These are phyloP conservation scores for Kwoniella sp. DNA, from an alignment of 768 basidiomycete species.

Conservation along the genomic window DNA sequence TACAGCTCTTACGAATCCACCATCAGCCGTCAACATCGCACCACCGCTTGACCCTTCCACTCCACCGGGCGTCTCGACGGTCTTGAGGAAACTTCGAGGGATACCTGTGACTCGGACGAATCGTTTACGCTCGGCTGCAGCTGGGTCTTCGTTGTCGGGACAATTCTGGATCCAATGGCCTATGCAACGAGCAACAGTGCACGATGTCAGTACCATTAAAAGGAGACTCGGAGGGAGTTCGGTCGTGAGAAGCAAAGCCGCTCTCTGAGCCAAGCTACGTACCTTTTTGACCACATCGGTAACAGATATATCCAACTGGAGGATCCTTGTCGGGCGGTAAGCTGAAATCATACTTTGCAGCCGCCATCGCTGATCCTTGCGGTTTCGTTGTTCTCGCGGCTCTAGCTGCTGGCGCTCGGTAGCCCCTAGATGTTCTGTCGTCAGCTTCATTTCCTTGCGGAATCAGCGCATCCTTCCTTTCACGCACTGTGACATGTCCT, in stretches of 20 bases:
- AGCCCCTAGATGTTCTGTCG: neutral
- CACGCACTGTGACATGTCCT: conserved; percentile 99
- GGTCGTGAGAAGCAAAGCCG: too few relatives aligned
- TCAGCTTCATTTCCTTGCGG: too few relatives aligned
- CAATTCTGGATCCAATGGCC: conserved; percentile 99
- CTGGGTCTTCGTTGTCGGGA: conserved; percentile 93
- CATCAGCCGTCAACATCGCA: conserved; percentile 98
- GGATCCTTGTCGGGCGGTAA: conserved; percentile 62
- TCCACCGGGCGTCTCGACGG: conserved; percentile 73
- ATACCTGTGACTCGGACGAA: conserved; percentile 99
- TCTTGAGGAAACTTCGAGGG: conserved; percentile 93
- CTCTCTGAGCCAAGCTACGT: too few relatives aligned
- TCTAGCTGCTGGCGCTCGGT: conserved; percentile 26
- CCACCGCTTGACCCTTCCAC: conserved; percentile 65
- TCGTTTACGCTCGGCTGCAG: conserved; percentile 88
- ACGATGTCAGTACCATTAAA: too few relatives aligned
- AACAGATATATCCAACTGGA: conserved; percentile 95
- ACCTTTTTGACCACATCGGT: conserved; percentile 97
- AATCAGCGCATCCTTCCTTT: conserved; percentile 31
- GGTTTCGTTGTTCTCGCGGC: conserved; percentile 20
- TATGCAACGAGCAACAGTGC: conserved; percentile 52
- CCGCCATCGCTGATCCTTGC: conserved; percentile 16
- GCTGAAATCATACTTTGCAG: conserved; percentile 60
- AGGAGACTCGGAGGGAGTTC: too few relatives aligned
- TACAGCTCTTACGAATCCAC: conserved; percentile 94